Evolutionary conservation across 2,329 filamentous ascomycete genomes (phyloP).

Genomic region (Paracamarosporium sp.): DNA sequence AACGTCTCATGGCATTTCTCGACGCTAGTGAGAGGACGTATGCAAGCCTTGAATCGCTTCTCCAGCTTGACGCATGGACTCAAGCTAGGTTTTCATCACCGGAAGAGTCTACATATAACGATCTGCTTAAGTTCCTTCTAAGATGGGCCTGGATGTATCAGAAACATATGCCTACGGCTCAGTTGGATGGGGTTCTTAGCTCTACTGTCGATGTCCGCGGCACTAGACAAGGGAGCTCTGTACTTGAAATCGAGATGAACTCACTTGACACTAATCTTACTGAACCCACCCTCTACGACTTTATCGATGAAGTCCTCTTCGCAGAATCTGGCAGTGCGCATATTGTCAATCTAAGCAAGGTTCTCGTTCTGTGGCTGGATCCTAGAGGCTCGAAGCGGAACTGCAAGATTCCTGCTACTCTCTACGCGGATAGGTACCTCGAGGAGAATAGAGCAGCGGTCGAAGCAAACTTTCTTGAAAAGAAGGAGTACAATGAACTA

Average conservation of each 20-base stretch:
- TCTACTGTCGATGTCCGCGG: conserved; percentile 49
- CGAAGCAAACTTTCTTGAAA: conserved; percentile 54
- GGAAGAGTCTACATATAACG: conserved; percentile 36
- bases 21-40: conserved; percentile 65
- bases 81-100: conserved; percentile 14
- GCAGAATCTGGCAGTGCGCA: conserved; percentile 35
- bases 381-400: conserved; percentile 43
- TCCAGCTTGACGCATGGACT: conserved; percentile 49
- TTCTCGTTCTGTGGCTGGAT: conserved; percentile 58
- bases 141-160: conserved; percentile 57
- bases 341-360: conserved; percentile 52
- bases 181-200: conserved; percentile 52
- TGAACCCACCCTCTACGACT: conserved; percentile 58
- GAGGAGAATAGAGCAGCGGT: conserved; percentile 57
- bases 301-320: conserved; percentile 59
- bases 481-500: conserved; percentile 37
- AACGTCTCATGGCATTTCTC: conserved; percentile 68
- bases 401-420: conserved; percentile 59
- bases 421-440: conserved; percentile 68
- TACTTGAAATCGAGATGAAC: conserved; percentile 35
- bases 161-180: conserved; percentile 49
- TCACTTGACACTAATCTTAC: conserved; percentile 19
- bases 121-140: conserved; percentile 55
- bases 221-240: conserved; percentile 28
- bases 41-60: conserved; percentile 61